phyloP scores from a whole-genome alignment of 306 rosid species.

The Cicer judaicum region DNA sequence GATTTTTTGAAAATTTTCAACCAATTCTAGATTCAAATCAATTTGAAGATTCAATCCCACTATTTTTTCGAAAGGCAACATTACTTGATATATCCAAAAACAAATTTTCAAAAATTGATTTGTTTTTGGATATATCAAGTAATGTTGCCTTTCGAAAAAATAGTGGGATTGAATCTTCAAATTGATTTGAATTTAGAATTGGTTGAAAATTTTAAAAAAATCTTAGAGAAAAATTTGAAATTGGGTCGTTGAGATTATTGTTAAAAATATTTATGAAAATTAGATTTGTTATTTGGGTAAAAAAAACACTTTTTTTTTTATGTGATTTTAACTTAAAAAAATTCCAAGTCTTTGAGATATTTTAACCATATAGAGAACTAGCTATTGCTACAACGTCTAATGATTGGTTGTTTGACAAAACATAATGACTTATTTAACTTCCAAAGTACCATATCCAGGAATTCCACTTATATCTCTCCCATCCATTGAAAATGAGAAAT shows the following conservation, averaged over 20 bases:
- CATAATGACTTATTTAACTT: too few species aligned
- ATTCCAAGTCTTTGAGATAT: neutral
- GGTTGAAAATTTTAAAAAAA: neutral
- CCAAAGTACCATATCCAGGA: too few species aligned
- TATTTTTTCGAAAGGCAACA: too few species aligned
- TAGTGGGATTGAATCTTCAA: constrained; percentile 1
- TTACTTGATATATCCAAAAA: too few species aligned
- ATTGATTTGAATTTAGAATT: neutral
- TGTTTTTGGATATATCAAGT: neutral
- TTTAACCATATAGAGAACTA: constrained; percentile 32
- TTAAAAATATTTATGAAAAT: neutral
- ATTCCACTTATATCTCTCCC: too few species aligned
- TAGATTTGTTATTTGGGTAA: neutral
- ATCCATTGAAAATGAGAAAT: too few species aligned
- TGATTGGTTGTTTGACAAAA: too few species aligned
- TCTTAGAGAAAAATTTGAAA: neutral
- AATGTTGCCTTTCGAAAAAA: neutral
- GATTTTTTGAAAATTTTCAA: neutral
- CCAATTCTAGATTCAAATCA: neutral
- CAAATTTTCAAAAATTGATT: neutral
- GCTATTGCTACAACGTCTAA: neutral
- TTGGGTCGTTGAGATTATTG: neutral
- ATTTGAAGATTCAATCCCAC: constrained; percentile 10
- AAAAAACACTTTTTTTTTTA: neutral
- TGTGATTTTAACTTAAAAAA: neutral